These are phyloP conservation scores for Apiotrichum montevideense DNA, from an alignment of 1,284 basidiomycete genomes.

Conservation along the genomic window DNA sequence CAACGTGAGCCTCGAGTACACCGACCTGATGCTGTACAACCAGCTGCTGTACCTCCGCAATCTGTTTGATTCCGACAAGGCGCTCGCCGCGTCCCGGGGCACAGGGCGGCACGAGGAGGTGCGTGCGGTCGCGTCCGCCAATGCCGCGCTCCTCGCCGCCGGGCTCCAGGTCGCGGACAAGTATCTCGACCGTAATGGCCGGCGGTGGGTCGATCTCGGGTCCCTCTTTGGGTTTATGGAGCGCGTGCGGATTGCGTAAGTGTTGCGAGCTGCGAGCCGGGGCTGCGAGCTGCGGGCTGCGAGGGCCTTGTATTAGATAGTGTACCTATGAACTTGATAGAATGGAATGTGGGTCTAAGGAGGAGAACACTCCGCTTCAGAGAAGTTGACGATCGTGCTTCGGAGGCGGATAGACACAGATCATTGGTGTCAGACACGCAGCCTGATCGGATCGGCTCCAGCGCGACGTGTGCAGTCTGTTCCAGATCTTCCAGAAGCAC, in stretches of 20 bases:
- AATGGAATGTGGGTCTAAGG: too few relatives aligned
- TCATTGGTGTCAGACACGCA: too few relatives aligned
- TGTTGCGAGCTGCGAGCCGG: too few relatives aligned
- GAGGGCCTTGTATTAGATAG: too few relatives aligned
- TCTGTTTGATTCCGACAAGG: constrained; percentile 69
- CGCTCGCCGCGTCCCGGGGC: constrained; percentile 53
- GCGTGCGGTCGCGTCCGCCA: constrained; percentile 51
- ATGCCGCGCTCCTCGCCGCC: constrained; percentile 50
- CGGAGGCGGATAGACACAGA: too few relatives aligned
- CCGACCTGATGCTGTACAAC: constrained; percentile 74
- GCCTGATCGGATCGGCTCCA: too few relatives aligned
- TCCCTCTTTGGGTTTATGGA: constrained; percentile 70
- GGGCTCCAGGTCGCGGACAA: constrained; percentile 61
- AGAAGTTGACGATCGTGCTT: too few relatives aligned
- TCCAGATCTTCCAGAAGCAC: too few relatives aligned
- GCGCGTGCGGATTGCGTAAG: constrained; percentile 25
- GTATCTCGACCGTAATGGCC: constrained; percentile 73
- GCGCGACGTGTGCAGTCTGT: too few relatives aligned
- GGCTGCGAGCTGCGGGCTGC: too few relatives aligned
- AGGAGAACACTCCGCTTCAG: too few relatives aligned
- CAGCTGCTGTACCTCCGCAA: constrained; percentile 75
- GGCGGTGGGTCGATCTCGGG: constrained; percentile 77
- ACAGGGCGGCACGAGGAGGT: constrained; percentile 58
- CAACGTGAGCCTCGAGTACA: constrained; percentile 71
- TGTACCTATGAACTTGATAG: too few relatives aligned